phyloP scores from a whole-genome alignment of 345 rosid species.

The Lenwebbia sp. region DNA sequence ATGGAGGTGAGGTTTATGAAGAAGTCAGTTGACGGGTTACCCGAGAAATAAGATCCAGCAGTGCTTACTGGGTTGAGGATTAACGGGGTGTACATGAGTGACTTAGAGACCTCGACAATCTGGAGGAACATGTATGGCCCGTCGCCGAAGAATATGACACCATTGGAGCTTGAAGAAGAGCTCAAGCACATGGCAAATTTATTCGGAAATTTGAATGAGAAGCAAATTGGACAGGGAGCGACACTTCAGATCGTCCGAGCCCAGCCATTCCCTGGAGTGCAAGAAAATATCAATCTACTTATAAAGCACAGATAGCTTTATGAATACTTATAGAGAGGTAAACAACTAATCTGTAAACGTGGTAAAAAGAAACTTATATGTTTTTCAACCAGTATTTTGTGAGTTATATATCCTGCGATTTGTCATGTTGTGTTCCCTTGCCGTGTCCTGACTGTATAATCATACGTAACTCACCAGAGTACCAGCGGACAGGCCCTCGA shows the following conservation, averaged over 20 bases:
- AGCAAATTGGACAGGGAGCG: constrained; percentile 20
- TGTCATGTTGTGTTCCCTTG: not conserved
- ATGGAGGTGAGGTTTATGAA: constrained; percentile 32
- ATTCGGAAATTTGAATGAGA: constrained; percentile 9
- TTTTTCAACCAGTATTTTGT: not conserved
- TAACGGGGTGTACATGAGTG: constrained; percentile 31
- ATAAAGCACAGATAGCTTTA: not conserved
- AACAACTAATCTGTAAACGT: not conserved
- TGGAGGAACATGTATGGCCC: constrained; percentile 24
- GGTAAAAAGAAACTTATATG: not conserved
- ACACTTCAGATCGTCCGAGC: constrained; percentile 15
- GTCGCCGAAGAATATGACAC: constrained; percentile 26
- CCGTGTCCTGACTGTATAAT: not conserved
- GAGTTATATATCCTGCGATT: not conserved
- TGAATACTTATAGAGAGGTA: not conserved
- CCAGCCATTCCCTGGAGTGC: constrained; percentile 11
- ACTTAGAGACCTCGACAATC: constrained; percentile 16
- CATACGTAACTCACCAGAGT: not conserved
- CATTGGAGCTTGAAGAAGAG: constrained; percentile 8
- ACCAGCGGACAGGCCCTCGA: not conserved
- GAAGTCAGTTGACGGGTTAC: constrained; percentile 22
- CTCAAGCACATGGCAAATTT: constrained; percentile 26
- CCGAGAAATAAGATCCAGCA: not conserved
- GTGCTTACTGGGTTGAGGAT: constrained; percentile 27
- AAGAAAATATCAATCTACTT: not conserved